A percentile compares a stretch with the other conserved stretches of the same genome.
These are phyloP conservation scores for Pleurotus eryngii DNA, from an alignment of 768 basidiomycete species.

Conservation along the genomic window DNA sequence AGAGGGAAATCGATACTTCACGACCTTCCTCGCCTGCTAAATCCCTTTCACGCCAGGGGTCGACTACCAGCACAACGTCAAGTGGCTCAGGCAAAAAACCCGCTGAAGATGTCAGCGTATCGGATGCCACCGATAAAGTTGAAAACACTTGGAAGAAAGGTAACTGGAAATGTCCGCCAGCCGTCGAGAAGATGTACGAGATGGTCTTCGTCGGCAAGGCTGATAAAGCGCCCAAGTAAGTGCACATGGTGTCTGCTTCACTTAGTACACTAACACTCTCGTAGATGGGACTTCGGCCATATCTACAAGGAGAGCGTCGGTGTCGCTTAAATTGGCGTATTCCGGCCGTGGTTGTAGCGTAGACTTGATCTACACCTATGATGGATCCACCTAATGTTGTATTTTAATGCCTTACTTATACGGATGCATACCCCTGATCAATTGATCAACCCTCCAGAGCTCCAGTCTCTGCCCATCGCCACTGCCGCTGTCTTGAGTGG, in stretches of 20 bases:
- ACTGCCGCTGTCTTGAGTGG: too few relatives aligned
- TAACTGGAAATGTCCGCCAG: slow-evolving; percentile 4
- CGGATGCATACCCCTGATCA: too few relatives aligned
- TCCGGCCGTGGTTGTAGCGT: too few relatives aligned
- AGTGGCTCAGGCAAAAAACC: not conserved
- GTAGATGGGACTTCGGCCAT: slow-evolving; percentile 2
- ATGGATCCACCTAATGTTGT: too few relatives aligned
- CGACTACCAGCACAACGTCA: not conserved
- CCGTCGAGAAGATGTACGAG: slow-evolving; percentile 5
- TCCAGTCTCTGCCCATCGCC: too few relatives aligned
- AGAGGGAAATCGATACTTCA: slow-evolving; percentile 1
- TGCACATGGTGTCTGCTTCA: not conserved
- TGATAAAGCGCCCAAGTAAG: not conserved
- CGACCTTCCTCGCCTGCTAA: not conserved
- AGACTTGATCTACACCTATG: too few relatives aligned
- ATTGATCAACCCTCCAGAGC: too few relatives aligned
- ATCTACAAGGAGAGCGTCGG: slow-evolving; percentile 2
- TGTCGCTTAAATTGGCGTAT: not conserved
- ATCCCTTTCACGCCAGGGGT: not conserved
- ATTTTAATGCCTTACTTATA: too few relatives aligned
- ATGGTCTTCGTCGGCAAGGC: slow-evolving; percentile 6
- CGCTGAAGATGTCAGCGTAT: not conserved
- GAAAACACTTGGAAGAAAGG: not conserved
- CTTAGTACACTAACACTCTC: not conserved
- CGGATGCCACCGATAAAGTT: not conserved